Base-by-base conservation (phyloP, 2,329 filamentous ascomycete genomes). In the Pseudogymnoascus verrucosus region DNA sequence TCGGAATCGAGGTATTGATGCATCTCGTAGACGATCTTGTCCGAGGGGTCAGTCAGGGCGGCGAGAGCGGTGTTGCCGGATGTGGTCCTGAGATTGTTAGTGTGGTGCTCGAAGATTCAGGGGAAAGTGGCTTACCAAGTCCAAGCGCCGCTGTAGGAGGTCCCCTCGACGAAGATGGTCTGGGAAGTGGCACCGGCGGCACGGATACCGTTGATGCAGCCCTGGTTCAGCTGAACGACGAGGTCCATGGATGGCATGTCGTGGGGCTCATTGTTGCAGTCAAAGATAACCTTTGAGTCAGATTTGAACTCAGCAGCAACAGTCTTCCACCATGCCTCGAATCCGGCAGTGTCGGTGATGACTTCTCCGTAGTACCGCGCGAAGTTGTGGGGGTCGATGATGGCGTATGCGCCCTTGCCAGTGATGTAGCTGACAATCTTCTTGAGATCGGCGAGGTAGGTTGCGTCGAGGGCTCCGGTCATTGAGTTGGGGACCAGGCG, bases 1-100 rank as follows among this genome's bases (percentile, higher is more conserved):
- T 84, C 81, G 0, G 72, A 74, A 71, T 84, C 82, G 57, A 84
- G 80, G 67, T 84, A 84, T 72, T 84, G 82, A 71, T 84, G 82
- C 82, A 84, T 84, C 68, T 84, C 80, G 72, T 81, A 84, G 68
- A 84, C 73, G 64, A 84, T 76, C 68, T 80, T 81, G 72, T 82
- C 73, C 59, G 74, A 64, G 0, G 81, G 75, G 66, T 84, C 81
- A 3, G 77, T 80, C 40, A 84, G 74, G 16, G 68, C 73, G 63
- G 78, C 76, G 67, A 84, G 75, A 54, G 72, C 74, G 1, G 75
- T 76, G 67, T 80, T 80, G 61, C 78, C 78, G 16, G 73, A 74
- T 2, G 71, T 51, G 7, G 59, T 57, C 62, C 62, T 63, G 51
- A 26, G 21, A 16, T n/a, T 62, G 62, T 63, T 61, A 63, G 62